These are phyloP conservation scores for Setaria viridis DNA, from an alignment of 202 grass and related monocot species.

Conservation along the genomic window DNA sequence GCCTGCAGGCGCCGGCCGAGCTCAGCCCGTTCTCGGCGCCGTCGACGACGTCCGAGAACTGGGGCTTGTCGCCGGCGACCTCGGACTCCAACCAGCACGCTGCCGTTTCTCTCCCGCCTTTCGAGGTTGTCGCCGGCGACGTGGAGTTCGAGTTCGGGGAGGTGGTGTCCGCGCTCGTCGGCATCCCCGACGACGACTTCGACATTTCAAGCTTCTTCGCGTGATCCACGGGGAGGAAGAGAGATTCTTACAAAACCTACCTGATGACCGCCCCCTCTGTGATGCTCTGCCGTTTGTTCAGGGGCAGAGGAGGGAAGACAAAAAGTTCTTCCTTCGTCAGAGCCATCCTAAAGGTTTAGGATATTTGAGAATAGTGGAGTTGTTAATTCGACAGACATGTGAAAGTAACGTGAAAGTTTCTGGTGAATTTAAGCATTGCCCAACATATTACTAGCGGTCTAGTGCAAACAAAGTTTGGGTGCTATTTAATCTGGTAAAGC, in stretches of 20 bases:
- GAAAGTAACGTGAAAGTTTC: neutral
- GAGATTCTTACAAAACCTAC: neutral
- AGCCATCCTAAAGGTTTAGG: neutral
- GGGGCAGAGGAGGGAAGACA: constrained; percentile 46
- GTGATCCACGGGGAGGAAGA: neutral
- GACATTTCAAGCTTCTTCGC: neutral
- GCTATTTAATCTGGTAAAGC: neutral
- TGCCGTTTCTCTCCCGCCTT: neutral
- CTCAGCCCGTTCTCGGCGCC: constrained; percentile 22
- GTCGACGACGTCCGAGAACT: constrained; percentile 35
- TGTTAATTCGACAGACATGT: neutral
- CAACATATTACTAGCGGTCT: neutral
- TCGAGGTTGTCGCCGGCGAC: neutral
- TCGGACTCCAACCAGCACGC: constrained; percentile 63
- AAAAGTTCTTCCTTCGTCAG: neutral
- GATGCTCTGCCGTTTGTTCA: constrained; percentile 1
- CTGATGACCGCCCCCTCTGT: constrained; percentile 25
- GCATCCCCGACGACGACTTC: constrained; percentile 45
- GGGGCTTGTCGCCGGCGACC: constrained; percentile 37
- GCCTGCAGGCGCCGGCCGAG: neutral
- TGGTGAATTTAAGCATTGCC: neutral
- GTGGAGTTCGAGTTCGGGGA: constrained; percentile 37
- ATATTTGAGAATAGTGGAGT: neutral
- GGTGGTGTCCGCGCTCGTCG: constrained; percentile 42
- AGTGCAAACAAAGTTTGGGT: neutral